Percentiles rank a stretch among this genome's conserved stretches.
Conservation (phyloP, 1,284 basidiomycete genomes). For the Fomitopsis betulina region DNA sequence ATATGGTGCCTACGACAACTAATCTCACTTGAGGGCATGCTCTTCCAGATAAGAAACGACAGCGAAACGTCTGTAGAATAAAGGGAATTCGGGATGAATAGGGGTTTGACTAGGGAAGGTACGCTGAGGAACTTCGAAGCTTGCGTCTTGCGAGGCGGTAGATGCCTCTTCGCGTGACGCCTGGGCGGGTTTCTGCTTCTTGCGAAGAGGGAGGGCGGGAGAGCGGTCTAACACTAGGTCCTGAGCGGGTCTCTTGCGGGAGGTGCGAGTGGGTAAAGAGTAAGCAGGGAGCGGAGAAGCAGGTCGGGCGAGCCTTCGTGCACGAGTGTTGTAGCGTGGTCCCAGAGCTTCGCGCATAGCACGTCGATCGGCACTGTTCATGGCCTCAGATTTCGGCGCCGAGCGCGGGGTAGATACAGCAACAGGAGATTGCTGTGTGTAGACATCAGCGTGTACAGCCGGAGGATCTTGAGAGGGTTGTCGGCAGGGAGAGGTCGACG, state of each 20-base stretch:
- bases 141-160: neutral
- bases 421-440: neutral
- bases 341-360: neutral
- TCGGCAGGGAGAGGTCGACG: constrained; percentile 8
- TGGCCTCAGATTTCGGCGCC: neutral
- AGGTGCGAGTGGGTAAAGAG: neutral
- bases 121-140: constrained; percentile 28
- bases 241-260: neutral
- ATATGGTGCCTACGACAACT: constrained; percentile 8
- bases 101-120: constrained; percentile 44
- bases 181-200: neutral
- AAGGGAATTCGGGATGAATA: constrained; percentile 42
- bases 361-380: neutral
- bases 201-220: neutral
- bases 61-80: constrained; percentile 65
- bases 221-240: neutral
- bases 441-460: neutral
- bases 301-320: neutral
- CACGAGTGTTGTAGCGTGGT: neutral
- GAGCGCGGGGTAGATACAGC: neutral
- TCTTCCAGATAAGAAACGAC: constrained; percentile 46
- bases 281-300: neutral
- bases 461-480: neutral
- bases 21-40: constrained; percentile 6
- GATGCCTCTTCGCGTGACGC: neutral